phyloP scores from a whole-genome alignment of 2,329 filamentous ascomycete species.

The Fusarium scirpi region DNA sequence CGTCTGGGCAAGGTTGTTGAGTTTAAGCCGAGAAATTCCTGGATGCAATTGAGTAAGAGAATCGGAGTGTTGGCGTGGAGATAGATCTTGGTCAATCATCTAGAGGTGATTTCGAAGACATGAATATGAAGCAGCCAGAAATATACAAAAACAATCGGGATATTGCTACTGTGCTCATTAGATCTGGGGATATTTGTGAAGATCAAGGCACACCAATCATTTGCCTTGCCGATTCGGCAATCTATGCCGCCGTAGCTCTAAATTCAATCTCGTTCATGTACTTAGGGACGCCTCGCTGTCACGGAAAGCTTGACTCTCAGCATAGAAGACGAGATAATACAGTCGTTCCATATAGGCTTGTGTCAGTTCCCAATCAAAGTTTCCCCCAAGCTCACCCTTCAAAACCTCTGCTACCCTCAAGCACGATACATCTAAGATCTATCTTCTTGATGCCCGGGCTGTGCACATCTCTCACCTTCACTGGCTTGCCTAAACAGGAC shows the following conservation, averaged over 20 bases:
- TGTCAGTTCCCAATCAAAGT: not conserved
- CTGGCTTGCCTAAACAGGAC: not conserved
- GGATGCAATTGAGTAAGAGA: conserved; percentile 15
- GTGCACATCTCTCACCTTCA: not conserved
- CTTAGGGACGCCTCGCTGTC: not conserved
- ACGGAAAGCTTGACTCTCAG: not conserved
- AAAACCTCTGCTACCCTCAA: not conserved
- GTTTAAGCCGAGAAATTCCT: conserved; percentile 33
- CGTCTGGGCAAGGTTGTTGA: conserved; percentile 3
- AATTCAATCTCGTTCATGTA: not conserved
- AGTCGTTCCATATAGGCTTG: not conserved
- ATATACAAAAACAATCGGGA: not conserved
- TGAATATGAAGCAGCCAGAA: not conserved
- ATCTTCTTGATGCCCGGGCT: not conserved
- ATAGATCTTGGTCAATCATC: not conserved
- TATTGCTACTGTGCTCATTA: not conserved
- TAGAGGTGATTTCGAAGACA: not conserved
- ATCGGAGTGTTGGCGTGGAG: not conserved
- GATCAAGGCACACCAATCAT: conserved; percentile 13
- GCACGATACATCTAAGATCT: not conserved
- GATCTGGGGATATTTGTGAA: not conserved
- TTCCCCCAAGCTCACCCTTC: not conserved
- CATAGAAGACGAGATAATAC: not conserved
- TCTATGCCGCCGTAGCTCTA: conserved; percentile 4
- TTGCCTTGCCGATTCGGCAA: conserved; percentile 4